Percentiles rank a stretch among this genome's conserved stretches.
These are phyloP conservation scores for Dictyostelium firmibasis DNA, from an alignment of 78 protist genomes.

Conservation along the genomic window DNA sequence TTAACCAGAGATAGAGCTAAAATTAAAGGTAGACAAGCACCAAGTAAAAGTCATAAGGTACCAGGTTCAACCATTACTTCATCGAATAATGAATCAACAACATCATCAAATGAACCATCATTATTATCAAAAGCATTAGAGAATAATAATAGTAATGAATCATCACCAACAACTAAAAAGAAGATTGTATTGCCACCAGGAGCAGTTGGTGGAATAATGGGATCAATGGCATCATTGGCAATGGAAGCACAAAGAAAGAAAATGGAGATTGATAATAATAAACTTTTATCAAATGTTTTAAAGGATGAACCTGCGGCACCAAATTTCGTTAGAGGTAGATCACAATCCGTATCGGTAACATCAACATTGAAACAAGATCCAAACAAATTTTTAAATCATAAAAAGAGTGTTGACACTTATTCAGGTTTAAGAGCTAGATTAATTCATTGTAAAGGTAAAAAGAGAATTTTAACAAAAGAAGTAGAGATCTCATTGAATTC, in stretches of 20 bases:
- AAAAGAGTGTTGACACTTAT: slow-evolving; percentile 48
- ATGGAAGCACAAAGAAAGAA: slow-evolving; percentile 67
- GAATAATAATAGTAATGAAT: neutral
- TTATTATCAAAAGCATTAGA: slow-evolving; percentile 54
- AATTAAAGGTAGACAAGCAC: slow-evolving; percentile 37
- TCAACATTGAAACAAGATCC: slow-evolving; percentile 52
- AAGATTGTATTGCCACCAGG: slow-evolving; percentile 50
- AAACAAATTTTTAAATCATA: slow-evolving; percentile 42
- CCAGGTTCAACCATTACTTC: slow-evolving; percentile 8
- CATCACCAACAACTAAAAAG: neutral
- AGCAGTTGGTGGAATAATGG: slow-evolving; percentile 11
- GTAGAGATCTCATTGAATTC: slow-evolving; percentile 37
- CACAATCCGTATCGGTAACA: slow-evolving; percentile 53
- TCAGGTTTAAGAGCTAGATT: slow-evolving; percentile 30
- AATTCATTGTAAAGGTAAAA: slow-evolving; percentile 67
- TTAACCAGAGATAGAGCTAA: slow-evolving; percentile 52
- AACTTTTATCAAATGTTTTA: neutral
- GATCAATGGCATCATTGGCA: slow-evolving; percentile 68
- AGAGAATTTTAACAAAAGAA: slow-evolving; percentile 49
- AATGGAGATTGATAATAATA: slow-evolving; percentile 20
- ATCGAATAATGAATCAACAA: neutral
- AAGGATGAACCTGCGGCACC: slow-evolving; percentile 4
- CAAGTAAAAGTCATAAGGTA: slow-evolving; percentile 10
- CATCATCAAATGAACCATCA: neutral
- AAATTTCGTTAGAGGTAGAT: slow-evolving; percentile 50